Evolutionary conservation across 305 asterid species (phyloP), one percentile per base, ranked within the genome.

Genomic region (Fraxinus floribunda): DNA sequence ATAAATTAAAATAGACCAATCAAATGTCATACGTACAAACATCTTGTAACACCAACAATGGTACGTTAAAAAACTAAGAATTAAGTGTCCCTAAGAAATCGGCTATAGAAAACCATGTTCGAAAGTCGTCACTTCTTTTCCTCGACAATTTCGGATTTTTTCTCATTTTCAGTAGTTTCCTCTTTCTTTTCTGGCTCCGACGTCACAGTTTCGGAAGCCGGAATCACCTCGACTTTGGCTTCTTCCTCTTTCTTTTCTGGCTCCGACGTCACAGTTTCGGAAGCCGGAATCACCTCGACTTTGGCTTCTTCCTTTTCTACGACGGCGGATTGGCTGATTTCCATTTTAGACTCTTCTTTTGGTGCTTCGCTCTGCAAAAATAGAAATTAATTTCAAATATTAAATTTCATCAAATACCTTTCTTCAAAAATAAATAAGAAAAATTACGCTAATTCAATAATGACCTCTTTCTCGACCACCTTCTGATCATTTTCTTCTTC

Each of bases 291-390:
- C 29, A 26, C 29, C 29, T 26, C 29, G 29, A 26, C 29, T 26
- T 26, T 26, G 29, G 29, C 29, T 26, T 26, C 29, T 26, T 26
- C 29, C 29, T 26, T 68, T 30, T 29, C 75, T 38, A 80, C 82
- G 0, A 36, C 34, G 49, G 71, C 13, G 29, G 80, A 41, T 71
- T 52, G 15, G 16, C 73, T 62, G 20, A 75, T 76, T 9, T 82
- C 84, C 6, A 7, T 52, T 49, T 80, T 76, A 10, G 72, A 26
- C 1, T n/a, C 81, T 77, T 83, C 87, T 52, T 88, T 77, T 5
- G 86, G 74, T 34, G 85, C 82, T 55, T 88, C 86, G 68, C 11
- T 80, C 87, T 88, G 87, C 60, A 30, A 55, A 5, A 26, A 1
- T 68, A 29, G 6, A 29, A 11, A 26, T 4, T 29, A 29, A 10